phyloP scores from a whole-genome alignment of 192 early-diverging fungal species.

The Podila epigama region DNA sequence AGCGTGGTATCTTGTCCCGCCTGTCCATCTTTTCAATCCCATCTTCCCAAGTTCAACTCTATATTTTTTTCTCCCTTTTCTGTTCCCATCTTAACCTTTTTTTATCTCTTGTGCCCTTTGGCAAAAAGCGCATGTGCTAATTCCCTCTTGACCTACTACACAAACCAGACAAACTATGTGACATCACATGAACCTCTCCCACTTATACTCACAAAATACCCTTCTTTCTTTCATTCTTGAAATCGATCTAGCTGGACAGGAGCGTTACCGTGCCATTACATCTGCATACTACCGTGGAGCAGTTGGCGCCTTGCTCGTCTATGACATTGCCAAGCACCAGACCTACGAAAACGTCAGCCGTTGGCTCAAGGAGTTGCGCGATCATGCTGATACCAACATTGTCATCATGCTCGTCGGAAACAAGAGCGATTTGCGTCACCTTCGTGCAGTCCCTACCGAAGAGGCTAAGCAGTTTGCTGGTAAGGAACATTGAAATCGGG shows the following conservation, averaged over 20 bases:
- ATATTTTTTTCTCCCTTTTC: neutral
- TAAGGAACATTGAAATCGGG: too few species aligned
- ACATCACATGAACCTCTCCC: neutral
- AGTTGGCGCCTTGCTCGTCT: slow-evolving; percentile 95
- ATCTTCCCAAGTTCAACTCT: slow-evolving; percentile 1
- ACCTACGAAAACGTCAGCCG: slow-evolving; percentile 97
- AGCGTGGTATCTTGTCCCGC: neutral
- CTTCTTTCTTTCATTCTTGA: neutral
- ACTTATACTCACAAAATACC: neutral
- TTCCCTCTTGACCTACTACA: too few species aligned
- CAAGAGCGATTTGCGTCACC: slow-evolving; percentile 97
- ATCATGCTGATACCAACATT: slow-evolving; percentile 98
- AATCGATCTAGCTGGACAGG: slow-evolving; percentile 61
- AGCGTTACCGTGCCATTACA: slow-evolving; percentile 88
- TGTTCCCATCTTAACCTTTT: slow-evolving; percentile 29
- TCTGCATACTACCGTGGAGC: slow-evolving; percentile 95
- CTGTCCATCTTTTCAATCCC: neutral
- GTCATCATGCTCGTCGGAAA: slow-evolving; percentile 99
- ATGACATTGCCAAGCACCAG: slow-evolving; percentile 96
- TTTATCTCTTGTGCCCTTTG: neutral
- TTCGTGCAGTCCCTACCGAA: slow-evolving; percentile 95
- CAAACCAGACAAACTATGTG: too few species aligned
- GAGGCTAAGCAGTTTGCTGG: slow-evolving; percentile 96
- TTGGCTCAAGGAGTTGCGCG: slow-evolving; percentile 98
- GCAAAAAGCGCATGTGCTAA: slow-evolving; percentile 2